Evolutionary conservation across 768 basidiomycete species (phyloP), one percentile per base, ranked within the genome.

Genomic region (Postia placenta): DNA sequence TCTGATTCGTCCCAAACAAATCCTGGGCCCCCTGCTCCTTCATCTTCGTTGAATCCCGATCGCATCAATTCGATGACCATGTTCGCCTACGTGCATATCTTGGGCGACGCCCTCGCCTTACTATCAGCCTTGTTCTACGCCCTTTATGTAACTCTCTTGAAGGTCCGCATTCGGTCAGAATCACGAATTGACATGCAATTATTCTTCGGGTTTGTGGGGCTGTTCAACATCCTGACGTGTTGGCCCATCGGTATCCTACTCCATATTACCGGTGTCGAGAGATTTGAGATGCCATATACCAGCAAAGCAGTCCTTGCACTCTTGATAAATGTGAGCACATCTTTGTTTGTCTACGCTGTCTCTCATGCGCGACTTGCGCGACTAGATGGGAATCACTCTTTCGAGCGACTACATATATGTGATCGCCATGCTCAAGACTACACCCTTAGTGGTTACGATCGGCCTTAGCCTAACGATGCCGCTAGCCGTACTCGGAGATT

Each of bases 381-480:
- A 19, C 11, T 49, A 95, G 85, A 92, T 92, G 87, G 68, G 70
- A 26, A 90, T 94, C 58, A 92, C 90, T 0, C 67, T 88, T 26
- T 80, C 79, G 7, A 89, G 87, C 51, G 92, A 96, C 67, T 95
- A 86, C 61, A 62, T 92, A 40, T 92, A 92, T 62, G 81, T 91
- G 24, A 61, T 91, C 17, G 87, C 93, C 2, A 95, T 97, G 92
- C 80, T 99, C 54, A 95, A 94, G 70, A 99, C 95, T 5, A 93
- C 93, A 1, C 94, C 94, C 0, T 70, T 94, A 11, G 90, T 96
- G 17, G 94, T 88, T 15, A 98, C 95, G 0, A 74, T 97, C 47
- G 95, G 95, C 23, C 75, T 98, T 7, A 91, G 87, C 49, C 76
- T 98, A 12, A 96, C 96, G 1, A 96, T 97, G 64, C 95, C 93